A percentile compares a stretch with the other conserved stretches of the same genome.
Evolutionary conservation across 768 basidiomycete species (phyloP).

Genomic region (Pleurotus salmoneostramineus): DNA sequence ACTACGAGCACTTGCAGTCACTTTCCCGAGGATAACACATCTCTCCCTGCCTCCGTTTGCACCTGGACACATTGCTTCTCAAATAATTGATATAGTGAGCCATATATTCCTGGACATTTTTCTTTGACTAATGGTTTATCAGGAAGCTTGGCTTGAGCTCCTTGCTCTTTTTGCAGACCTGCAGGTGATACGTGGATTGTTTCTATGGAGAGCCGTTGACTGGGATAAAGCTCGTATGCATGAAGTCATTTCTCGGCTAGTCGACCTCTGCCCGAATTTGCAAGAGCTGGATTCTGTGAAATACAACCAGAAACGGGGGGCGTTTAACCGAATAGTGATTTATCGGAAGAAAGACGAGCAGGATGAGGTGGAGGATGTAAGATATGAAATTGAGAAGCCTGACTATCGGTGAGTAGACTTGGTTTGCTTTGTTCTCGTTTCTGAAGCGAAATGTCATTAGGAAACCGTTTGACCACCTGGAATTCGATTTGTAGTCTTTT

Average conservation of each 20-base stretch:
- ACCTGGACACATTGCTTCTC: slow-evolving; percentile 12
- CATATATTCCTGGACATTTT: background rate
- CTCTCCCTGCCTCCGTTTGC: slow-evolving; percentile 30
- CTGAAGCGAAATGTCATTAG: background rate
- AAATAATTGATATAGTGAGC: slow-evolving; percentile 24
- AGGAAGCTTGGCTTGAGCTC: slow-evolving; percentile 37
- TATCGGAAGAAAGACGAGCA: slow-evolving; percentile 22
- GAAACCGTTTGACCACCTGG: background rate
- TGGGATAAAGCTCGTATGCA: slow-evolving; percentile 36
- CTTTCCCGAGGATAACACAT: slow-evolving; percentile 37
- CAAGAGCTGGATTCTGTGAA: slow-evolving; percentile 38
- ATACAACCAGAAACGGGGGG: slow-evolving; percentile 26
- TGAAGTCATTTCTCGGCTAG: slow-evolving; percentile 32
- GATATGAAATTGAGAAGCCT: slow-evolving; percentile 4
- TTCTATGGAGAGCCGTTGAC: slow-evolving; percentile 37
- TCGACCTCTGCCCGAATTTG: slow-evolving; percentile 35
- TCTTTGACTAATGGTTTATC: background rate
- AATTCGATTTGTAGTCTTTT: background rate
- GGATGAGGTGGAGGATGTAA: slow-evolving; percentile 4
- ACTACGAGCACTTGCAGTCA: slow-evolving; percentile 21
- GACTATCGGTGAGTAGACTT: background rate
- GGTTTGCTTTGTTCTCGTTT: background rate
- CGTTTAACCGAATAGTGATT: slow-evolving; percentile 33
- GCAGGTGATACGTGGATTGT: slow-evolving; percentile 37
- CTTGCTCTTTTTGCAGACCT: slow-evolving; percentile 38